Evolutionary conservation across 768 basidiomycete genomes (phyloP), one percentile per base, ranked within the genome.

Genomic region (Kwoniella dejecticola): DNA sequence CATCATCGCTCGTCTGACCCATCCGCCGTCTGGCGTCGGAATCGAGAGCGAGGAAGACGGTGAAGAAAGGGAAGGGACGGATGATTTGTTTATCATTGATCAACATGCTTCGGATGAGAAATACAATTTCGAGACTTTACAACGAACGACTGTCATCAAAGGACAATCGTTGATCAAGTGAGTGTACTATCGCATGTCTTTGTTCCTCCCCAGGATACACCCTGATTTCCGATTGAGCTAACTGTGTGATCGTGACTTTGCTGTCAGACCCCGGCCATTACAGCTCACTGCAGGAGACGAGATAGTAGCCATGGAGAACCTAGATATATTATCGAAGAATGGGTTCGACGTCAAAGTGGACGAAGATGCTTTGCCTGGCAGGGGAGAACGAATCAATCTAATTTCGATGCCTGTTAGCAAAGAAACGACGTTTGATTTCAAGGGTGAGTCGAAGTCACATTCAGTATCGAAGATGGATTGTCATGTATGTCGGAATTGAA

Each of bases 41-140:
- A n/a, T 10, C 4, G 29, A 30, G 13, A n/a, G 7, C n/a, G 4
- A 33, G 13, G 0, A 36, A n/a, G 21, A 38, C 46, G 24, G 29
- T 57, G n/a, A 36, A 36, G 33, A 36, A 36, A 8, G 71, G 59
- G 26, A 38, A 48, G 49, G 31, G 13, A 81, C 86, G 80, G 94
- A 98, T 73, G 95, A 99, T 71, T 81, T 99, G 41, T 98, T 97
- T 80, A 92, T 99, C 64, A 84, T 98, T 17, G 95, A 98, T 71
- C 95, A 98, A 75, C 95, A 98, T 78, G 95, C 95, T 4, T 88
- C 91, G 4, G 96, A 99, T 78, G 96, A 98, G 79, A 98, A 98
- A 81, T 97, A 90, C 80, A 98, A 98, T 76, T 98, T 98, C 74
- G 96, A 98, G 82, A 89, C 85, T 1, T 80, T 98, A 59, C 95